Conservation (phyloP, 306 rosid species). For the Castanopsis chinensis region DNA sequence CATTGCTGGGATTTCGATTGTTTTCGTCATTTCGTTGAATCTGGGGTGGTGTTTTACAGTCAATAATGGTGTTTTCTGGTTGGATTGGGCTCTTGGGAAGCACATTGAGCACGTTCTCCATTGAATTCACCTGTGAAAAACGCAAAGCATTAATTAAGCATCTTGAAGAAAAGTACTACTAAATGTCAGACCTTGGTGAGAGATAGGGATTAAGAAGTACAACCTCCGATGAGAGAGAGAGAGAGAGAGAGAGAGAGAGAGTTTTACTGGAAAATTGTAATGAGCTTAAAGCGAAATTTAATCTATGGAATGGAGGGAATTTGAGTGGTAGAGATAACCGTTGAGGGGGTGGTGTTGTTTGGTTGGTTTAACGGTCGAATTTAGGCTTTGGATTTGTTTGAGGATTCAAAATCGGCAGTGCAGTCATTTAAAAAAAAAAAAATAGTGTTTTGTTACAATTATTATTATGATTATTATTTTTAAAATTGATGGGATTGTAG, state of each 20-base stretch:
- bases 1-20: conserved; percentile 28
- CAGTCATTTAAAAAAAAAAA: too few species aligned
- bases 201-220: not conserved
- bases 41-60: conserved; percentile 47
- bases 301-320: too few species aligned
- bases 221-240: not conserved
- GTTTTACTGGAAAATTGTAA: not conserved
- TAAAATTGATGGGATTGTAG: too few species aligned
- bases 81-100: conserved; percentile 37
- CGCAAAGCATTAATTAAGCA: not conserved
- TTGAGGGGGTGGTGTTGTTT: not conserved
- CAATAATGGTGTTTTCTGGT: conserved; percentile 10
- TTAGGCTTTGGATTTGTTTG: not conserved
- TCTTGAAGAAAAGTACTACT: not conserved
- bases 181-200: not conserved
- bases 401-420: conserved; percentile 13
- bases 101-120: conserved; percentile 43
- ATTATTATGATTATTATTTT: too few species aligned
- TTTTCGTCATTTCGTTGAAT: conserved; percentile 23
- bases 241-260: not conserved
- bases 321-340: conserved; percentile 27
- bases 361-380: conserved; percentile 43
- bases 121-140: conserved; percentile 2
- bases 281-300: not conserved
- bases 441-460: too few species aligned